Percentiles rank a stretch among this genome's conserved stretches.
These are phyloP conservation scores for Achaetomiella virescens DNA, from an alignment of 495 filamentous ascomycete species.

Conservation along the genomic window DNA sequence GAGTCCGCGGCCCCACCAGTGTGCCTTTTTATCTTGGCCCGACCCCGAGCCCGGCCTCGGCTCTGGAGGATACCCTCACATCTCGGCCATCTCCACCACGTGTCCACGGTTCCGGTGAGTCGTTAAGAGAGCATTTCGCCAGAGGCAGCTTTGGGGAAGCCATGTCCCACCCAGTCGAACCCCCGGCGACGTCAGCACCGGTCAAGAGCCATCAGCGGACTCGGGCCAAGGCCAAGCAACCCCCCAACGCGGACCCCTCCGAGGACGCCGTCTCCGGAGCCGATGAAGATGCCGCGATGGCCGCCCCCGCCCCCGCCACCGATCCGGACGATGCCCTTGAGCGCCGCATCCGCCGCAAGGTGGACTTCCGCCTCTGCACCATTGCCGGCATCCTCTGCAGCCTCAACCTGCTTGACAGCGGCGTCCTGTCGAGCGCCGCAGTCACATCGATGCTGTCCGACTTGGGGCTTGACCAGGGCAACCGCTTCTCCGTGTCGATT, in stretches of 20 bases:
- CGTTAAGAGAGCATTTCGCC: no score
- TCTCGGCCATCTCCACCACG: background rate
- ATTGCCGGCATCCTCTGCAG: slow-evolving; percentile 69
- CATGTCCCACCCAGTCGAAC: background rate
- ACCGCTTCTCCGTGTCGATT: slow-evolving; percentile 64
- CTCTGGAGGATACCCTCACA: background rate
- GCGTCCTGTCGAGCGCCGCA: slow-evolving; percentile 70
- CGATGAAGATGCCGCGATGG: background rate
- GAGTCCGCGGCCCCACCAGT: background rate
- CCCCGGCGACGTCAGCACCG: background rate
- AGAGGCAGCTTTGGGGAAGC: background rate
- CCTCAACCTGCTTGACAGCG: slow-evolving; percentile 66
- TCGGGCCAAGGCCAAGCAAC: no score
- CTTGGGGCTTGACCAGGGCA: slow-evolving; percentile 54
- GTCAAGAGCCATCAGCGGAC: background rate
- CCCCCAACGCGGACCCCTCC: background rate
- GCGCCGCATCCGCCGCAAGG: slow-evolving; percentile 52
- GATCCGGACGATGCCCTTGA: slow-evolving; percentile 13
- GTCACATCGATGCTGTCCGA: slow-evolving; percentile 68
- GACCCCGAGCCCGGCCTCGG: background rate
- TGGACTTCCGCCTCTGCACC: slow-evolving; percentile 66
- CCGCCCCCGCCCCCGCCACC: background rate
- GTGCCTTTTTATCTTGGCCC: background rate
- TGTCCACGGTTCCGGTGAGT: background rate
- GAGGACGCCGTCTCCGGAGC: background rate